phyloP scores from a whole-genome alignment of 2,329 filamentous ascomycete species.

The Myriosclerotinia curreyana region DNA sequence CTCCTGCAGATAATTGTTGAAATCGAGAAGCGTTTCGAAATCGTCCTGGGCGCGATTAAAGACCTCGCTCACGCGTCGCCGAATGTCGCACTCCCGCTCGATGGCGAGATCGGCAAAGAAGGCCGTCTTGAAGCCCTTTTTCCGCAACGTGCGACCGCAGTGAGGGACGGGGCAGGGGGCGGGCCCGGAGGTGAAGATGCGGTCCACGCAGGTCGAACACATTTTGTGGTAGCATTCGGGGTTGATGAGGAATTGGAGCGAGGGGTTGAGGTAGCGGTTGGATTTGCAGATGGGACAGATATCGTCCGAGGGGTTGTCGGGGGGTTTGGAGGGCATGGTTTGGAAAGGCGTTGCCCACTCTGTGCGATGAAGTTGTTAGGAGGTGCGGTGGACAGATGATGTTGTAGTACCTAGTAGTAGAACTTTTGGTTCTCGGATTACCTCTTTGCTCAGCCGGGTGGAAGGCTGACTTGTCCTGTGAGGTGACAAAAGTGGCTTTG shows the following conservation, averaged over 20 bases:
- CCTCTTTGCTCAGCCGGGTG: neutral
- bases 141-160: conserved; percentile 82
- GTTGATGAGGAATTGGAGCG: conserved; percentile 94
- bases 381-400: no score
- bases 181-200: conserved; percentile 88
- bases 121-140: conserved; percentile 77
- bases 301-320: conserved; percentile 49
- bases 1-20: conserved; percentile 92
- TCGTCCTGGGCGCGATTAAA: conserved; percentile 91
- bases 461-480: neutral
- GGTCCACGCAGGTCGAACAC: conserved; percentile 93
- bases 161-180: conserved; percentile 88
- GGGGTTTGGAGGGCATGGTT: conserved; percentile 8
- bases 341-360: neutral
- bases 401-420: no score
- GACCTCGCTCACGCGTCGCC: conserved; percentile 71
- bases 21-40: conserved; percentile 78
- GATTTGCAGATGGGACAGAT: conserved; percentile 98
- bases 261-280: conserved; percentile 87
- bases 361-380: neutral
- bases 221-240: conserved; percentile 99
- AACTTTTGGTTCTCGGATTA: neutral
- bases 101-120: conserved; percentile 87
- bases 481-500: conserved; percentile 8
- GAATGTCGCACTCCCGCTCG: conserved; percentile 91